These are phyloP conservation scores for Whalleya microplaca DNA, from an alignment of 2,329 filamentous ascomycete species.

Conservation along the genomic window DNA sequence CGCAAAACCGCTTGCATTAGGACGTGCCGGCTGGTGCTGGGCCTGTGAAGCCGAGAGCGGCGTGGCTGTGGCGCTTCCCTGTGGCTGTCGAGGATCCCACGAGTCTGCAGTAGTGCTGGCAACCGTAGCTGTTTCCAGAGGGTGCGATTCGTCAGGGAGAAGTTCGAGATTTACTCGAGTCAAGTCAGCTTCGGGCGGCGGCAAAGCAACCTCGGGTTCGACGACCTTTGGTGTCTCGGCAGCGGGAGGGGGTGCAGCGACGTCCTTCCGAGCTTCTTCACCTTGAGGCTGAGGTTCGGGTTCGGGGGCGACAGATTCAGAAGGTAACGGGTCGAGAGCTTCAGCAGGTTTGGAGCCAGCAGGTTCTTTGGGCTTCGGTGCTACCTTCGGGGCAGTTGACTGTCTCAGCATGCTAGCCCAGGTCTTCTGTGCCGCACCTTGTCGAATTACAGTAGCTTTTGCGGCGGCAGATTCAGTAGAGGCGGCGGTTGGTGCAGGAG, in stretches of 20 bases:
- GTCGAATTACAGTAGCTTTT: slow-evolving; percentile 40
- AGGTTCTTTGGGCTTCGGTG: slow-evolving; percentile 58
- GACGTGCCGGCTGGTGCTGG: slow-evolving; percentile 61
- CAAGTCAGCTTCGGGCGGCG: slow-evolving; percentile 78
- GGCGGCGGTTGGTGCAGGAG: slow-evolving; percentile 34
- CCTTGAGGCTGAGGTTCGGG: slow-evolving; percentile 44
- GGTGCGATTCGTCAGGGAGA: slow-evolving; percentile 78
- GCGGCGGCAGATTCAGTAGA: slow-evolving; percentile 38
- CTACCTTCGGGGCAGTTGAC: slow-evolving; percentile 60
- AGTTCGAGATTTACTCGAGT: slow-evolving; percentile 93
- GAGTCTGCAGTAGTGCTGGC: slow-evolving; percentile 90
- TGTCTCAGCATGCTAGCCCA: slow-evolving; percentile 78
- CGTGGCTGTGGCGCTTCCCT: slow-evolving; percentile 63
- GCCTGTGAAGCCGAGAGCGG: slow-evolving; percentile 68
- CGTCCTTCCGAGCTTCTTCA: slow-evolving; percentile 40
- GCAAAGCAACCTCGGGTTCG: slow-evolving; percentile 59
- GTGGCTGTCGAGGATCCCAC: slow-evolving; percentile 69
- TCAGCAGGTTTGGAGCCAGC: slow-evolving; percentile 51
- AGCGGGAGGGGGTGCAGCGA: slow-evolving; percentile 32
- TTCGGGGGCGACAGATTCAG: slow-evolving; percentile 45
- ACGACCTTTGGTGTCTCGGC: slow-evolving; percentile 45
- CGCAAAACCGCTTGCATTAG: slow-evolving; percentile 73
- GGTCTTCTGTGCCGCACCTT: slow-evolving; percentile 57
- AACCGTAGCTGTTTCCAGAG: slow-evolving; percentile 77
- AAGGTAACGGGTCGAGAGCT: slow-evolving; percentile 49